These are phyloP conservation scores for Excoecaria agallocha DNA, from an alignment of 345 rosid genomes.

Conservation along the genomic window DNA sequence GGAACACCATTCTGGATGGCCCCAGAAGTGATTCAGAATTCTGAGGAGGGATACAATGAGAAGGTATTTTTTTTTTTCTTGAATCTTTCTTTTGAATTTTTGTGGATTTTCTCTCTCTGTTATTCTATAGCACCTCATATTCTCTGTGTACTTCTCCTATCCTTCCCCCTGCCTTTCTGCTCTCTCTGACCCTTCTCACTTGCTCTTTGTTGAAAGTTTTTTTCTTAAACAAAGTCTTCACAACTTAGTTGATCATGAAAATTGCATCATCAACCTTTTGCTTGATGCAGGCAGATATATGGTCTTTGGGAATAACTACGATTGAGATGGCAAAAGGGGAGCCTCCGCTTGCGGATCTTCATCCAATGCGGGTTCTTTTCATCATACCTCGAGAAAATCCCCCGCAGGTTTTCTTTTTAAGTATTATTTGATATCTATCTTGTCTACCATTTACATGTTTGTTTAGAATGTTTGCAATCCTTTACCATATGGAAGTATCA, in stretches of 20 bases:
- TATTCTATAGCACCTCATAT: not conserved
- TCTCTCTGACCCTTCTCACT: not conserved
- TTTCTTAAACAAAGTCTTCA: not conserved
- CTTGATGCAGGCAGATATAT: slow-evolving; percentile 87
- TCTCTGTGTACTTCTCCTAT: not conserved
- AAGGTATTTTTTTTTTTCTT: slow-evolving; percentile 57
- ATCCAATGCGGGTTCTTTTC: slow-evolving; percentile 99
- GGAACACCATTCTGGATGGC: slow-evolving; percentile 99
- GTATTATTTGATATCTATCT: slow-evolving; percentile 24
- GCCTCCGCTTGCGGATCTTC: slow-evolving; percentile 99
- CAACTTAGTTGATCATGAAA: slow-evolving; percentile 4
- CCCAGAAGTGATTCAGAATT: slow-evolving; percentile 98
- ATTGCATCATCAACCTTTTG: slow-evolving; percentile 20
- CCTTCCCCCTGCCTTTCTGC: slow-evolving; percentile 10
- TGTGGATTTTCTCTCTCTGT: slow-evolving; percentile 17
- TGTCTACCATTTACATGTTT: slow-evolving; percentile 14
- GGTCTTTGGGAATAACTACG: slow-evolving; percentile 98
- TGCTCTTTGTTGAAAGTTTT: not conserved
- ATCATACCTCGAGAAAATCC: slow-evolving; percentile 99
- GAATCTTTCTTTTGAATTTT: not conserved
- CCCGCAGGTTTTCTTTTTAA: slow-evolving; percentile 78
- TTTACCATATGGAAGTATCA: slow-evolving; percentile 21
- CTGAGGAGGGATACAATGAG: slow-evolving; percentile 86
- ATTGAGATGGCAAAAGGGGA: slow-evolving; percentile 99
- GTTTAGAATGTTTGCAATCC: not conserved